A percentile compares a stretch with the other conserved stretches of the same genome.
These are phyloP conservation scores for Penicillium cataractarum DNA, from an alignment of 495 filamentous ascomycete species.

Conservation along the genomic window DNA sequence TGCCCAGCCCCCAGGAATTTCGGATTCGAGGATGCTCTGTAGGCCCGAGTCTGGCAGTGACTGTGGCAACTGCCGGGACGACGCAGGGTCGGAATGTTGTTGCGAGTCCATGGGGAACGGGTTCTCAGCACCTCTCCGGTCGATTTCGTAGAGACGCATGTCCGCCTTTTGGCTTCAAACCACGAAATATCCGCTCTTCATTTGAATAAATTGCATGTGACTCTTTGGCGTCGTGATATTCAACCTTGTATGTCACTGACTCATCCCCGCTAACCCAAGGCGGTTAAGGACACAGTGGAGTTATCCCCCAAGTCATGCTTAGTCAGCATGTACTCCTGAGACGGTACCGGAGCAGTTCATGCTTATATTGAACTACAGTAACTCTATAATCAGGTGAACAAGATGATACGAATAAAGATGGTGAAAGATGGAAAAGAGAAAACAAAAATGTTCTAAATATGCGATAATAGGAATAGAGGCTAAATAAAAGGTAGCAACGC, in stretches of 20 bases:
- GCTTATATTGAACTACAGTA: neutral
- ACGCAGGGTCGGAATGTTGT: neutral
- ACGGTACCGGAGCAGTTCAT: too few species aligned
- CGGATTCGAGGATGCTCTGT: constrained; percentile 11
- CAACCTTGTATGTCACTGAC: constrained; percentile 10
- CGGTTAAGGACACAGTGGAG: neutral
- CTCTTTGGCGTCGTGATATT: neutral
- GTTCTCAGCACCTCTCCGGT: neutral
- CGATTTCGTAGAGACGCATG: neutral
- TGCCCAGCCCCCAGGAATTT: constrained; percentile 7
- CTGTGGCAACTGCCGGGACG: constrained; percentile 16
- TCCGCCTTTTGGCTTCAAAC: neutral
- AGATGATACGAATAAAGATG: neutral
- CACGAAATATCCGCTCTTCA: neutral
- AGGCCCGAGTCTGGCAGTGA: constrained; percentile 19
- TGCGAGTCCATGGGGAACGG: constrained; percentile 17
- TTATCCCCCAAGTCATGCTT: constrained; percentile 2
- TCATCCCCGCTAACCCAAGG: neutral
- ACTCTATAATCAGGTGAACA: neutral
- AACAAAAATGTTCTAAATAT: neutral
- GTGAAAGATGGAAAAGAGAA: neutral
- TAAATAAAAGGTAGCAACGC: neutral
- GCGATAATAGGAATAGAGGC: neutral
- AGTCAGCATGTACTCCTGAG: neutral
- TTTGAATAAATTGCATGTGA: neutral